These are phyloP conservation scores for Veloporphyrellus conicus DNA, from an alignment of 1,284 basidiomycete species.

Conservation along the genomic window DNA sequence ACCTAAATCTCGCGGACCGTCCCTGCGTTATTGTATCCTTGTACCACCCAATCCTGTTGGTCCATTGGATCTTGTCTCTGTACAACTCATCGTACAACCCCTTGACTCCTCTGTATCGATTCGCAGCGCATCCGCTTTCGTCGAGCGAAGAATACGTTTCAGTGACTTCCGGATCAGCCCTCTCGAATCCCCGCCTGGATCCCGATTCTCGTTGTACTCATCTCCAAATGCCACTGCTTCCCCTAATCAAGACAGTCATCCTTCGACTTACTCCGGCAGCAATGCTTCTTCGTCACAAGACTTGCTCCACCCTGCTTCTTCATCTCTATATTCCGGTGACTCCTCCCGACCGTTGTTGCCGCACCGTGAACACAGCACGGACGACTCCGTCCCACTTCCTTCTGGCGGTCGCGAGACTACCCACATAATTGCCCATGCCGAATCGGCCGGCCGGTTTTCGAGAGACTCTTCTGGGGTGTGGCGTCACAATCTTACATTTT, in stretches of 20 bases:
- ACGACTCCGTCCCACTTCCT: conserved; percentile 16
- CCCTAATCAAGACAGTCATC: conserved; percentile 12
- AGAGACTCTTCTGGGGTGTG: conserved; percentile 54
- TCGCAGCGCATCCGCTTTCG: conserved; percentile 49
- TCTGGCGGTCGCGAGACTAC: conserved; percentile 37
- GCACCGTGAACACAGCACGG: conserved; percentile 16
- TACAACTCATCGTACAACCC: conserved; percentile 48
- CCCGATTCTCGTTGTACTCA: conserved; percentile 20
- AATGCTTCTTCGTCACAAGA: conserved; percentile 28
- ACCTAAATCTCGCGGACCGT: conserved; percentile 44
- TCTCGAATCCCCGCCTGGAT: conserved; percentile 20
- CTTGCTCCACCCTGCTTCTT: conserved; percentile 23
- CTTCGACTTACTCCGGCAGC: conserved; percentile 5
- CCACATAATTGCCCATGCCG: conserved; percentile 53
- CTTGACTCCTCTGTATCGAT: conserved; percentile 46
- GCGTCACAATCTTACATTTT: conserved; percentile 60
- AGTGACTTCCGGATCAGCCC: conserved; percentile 36
- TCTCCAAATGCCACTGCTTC: conserved; percentile 19
- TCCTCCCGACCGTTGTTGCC: conserved; percentile 32
- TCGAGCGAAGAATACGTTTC: conserved; percentile 55
- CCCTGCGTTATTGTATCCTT: conserved; percentile 47
- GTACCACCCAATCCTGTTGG: conserved; percentile 48
- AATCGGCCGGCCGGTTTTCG: conserved; percentile 54
- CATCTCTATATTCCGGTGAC: conserved; percentile 39
- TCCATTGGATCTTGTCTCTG: conserved; percentile 54